Base-by-base conservation (phyloP, 2,329 filamentous ascomycete genomes). In the Claviceps purpurea region DNA sequence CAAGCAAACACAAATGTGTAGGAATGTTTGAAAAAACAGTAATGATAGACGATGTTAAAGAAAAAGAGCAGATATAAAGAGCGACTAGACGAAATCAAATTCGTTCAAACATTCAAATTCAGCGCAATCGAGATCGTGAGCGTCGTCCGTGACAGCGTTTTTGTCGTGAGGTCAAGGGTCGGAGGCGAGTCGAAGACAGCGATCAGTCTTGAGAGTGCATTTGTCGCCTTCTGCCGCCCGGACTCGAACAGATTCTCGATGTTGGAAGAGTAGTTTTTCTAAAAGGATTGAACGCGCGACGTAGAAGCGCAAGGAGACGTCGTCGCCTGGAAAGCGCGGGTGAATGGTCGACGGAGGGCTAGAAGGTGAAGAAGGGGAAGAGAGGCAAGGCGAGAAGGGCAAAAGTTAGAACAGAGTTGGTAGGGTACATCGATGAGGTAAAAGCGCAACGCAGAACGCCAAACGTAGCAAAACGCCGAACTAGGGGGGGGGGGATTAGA, bases 41-140 rank as follows among this genome's bases (percentile, higher is more conserved):
- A 50, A 47, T 24, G 50, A 52, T 43, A 20, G 47, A 46, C 42
- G 26, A 30, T 44, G 18, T 44, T 37, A 30, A 8, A 41, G 24
- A 51, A 42, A 20, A 46, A n/a, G 44, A 34, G 5, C 13, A 41
- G 22, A 30, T 56, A 61, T 72, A 73, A 72, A 56, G 71, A 74
- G 71, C 62, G 72, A 69, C 68, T 69, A 64, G 71, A 73, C 70
- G 70, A 70, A 63, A 64, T 63, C 53, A 49, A 55, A 54, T 56
- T 58, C 44, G 59, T 52, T 42, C 44, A 42, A 59, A 56, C 58
- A 61, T 61, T 56, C 57, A 56, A 45, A 49, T 60, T 56, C 57
- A 56, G 22, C 44, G 43, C 30, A 52, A 50, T 57, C 57, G 52
- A 58, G 57, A 62, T 61, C 61, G 64, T 59, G 56, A 59, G 52